phyloP scores from a whole-genome alignment of 371 early-diverging fungal species.

The Mucor racemosus region DNA sequence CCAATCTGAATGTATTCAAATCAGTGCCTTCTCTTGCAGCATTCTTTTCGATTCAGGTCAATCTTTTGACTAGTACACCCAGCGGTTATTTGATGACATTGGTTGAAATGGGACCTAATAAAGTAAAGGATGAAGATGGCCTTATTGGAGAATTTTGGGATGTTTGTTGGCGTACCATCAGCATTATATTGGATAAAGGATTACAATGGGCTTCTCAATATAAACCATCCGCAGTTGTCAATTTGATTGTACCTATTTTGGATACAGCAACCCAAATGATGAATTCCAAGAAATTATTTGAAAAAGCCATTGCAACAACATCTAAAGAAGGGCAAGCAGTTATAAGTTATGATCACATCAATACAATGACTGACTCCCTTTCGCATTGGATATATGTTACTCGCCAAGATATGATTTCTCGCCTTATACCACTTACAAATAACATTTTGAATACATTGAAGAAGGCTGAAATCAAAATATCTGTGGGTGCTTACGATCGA shows the following conservation, averaged over 20 bases:
- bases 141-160: conserved; percentile 40
- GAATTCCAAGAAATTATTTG: conserved; percentile 28
- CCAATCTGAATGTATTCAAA: conserved; percentile 23
- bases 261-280: conserved; percentile 37
- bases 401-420: conserved; percentile 38
- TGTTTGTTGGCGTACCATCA: conserved; percentile 37
- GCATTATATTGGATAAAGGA: conserved; percentile 29
- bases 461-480: conserved; percentile 36
- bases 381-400: conserved; percentile 55
- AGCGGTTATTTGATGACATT: conserved; percentile 14
- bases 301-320: conserved; percentile 12
- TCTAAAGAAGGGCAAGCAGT: background rate
- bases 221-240: conserved; percentile 37
- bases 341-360: conserved; percentile 17
- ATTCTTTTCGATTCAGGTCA: conserved; percentile 9
- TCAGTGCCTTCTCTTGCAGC: conserved; percentile 17
- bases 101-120: background rate
- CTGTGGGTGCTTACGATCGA: conserved; percentile 41
- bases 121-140: conserved; percentile 30
- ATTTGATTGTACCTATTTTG: conserved; percentile 34
- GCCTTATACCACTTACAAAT: conserved; percentile 36
- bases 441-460: conserved; percentile 32
- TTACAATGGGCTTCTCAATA: conserved; percentile 42
- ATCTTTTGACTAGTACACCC: conserved; percentile 7
- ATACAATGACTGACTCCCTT: conserved; percentile 33